Base-by-base conservation (phyloP, 345 rosid species). In the Brassica napus region DNA sequence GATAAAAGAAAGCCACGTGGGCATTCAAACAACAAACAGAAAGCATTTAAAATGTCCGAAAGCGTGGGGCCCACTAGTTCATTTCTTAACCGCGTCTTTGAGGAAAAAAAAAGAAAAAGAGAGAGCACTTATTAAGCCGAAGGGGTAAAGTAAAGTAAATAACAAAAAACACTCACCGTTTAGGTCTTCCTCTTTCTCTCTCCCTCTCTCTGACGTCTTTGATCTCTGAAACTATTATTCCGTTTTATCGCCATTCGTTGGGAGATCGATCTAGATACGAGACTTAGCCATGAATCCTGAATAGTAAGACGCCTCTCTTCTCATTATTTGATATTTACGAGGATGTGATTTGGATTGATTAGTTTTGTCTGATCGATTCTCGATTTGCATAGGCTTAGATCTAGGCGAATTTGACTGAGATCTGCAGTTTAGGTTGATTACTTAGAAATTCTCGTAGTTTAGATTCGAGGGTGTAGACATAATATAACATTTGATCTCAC, bases 261-360 rank as follows among this genome's bases (percentile, higher is more conserved):
- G 35, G 24, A 54, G 67, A 79, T 80, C 76, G 65, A 75, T 80
- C 80, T 57, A 32, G 5, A 8, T n/a, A 72, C 12, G 28, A 26
- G 14, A 64, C 1, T 10, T 4, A 60, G 73, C 74, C 32, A 81
- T 81, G 83, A 81, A 81, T 76, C 81, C 83, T 71, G 83, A 81
- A 71, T 81, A 81, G 83, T 81, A 81, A 81, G 83, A 32, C 6
- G 3, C 77, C 65, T 76, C 58, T 81, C 63, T 58, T 71, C 14
- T 60, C 44, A 0, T 72, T 1, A 15, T 14, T 52, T 52, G 11
- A 47, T 74, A 1, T 49, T n/a, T n/a, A n/a, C n/a, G n/a, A n/a
- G n/a, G n/a, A n/a, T n/a, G 5, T 68, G 32, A 10, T 26, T 52
- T 62, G 49, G 66, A 68, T 79, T 66, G 68, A 64, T 11, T 34